Conservation (phyloP, 805 yeast species). For the Wickerhamomyces subpelliculosus region DNA sequence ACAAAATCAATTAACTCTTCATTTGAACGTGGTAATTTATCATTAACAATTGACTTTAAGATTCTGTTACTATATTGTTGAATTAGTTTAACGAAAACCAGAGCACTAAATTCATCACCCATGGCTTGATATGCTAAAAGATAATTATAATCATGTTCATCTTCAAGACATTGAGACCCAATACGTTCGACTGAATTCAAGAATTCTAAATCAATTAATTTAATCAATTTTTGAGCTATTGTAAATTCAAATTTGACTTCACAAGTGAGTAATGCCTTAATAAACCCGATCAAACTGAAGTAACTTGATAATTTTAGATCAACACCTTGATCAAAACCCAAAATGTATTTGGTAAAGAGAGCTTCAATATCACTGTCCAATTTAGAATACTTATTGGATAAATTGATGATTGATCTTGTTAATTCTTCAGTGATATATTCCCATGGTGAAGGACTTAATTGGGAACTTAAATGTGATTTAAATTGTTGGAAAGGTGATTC, state of each 20-base stretch:
- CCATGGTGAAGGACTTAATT: conserved; percentile 31
- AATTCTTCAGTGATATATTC: conserved; percentile 30
- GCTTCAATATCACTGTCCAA: conserved; percentile 11
- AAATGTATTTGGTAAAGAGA: conserved; percentile 22
- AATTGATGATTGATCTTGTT: conserved; percentile 23
- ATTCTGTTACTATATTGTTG: conserved; percentile 13
- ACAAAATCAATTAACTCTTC: conserved; percentile 22
- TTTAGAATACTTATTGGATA: conserved; percentile 23
- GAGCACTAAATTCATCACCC: conserved; percentile 30
- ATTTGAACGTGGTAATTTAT: conserved; percentile 2
- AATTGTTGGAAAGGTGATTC: conserved; percentile 47
- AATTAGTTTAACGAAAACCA: conserved; percentile 24
- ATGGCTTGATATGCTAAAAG: conserved; percentile 27
- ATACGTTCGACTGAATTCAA: conserved; percentile 14
- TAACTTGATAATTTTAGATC: conserved; percentile 13
- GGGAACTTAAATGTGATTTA: conserved; percentile 28
- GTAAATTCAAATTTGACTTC: conserved; percentile 13
- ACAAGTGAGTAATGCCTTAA: conserved; percentile 24
- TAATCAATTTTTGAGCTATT: conserved; percentile 24
- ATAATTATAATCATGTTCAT: conserved; percentile 22
- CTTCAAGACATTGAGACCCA: conserved; percentile 28
- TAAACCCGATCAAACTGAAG: conserved; percentile 32
- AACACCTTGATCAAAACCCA: conserved; percentile 8
- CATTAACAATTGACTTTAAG: conserved; percentile 5
- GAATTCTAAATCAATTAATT: conserved; percentile 11